These are phyloP conservation scores for Pigoraptor vietnamica DNA, from an alignment of 78 protist species.

Conservation along the genomic window DNA sequence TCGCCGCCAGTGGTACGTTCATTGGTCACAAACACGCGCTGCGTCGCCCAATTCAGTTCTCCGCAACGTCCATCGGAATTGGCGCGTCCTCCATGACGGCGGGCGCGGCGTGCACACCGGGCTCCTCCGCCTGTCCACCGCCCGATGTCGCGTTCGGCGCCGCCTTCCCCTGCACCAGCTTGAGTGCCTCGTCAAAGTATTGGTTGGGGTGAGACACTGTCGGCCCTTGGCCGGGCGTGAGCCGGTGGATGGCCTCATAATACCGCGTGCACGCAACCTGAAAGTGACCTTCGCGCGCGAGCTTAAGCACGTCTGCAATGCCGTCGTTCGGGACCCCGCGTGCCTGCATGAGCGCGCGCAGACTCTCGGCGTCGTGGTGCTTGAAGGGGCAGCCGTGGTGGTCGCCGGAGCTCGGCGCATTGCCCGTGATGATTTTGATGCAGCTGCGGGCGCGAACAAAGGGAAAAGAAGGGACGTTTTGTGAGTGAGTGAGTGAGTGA, in stretches of 20 bases:
- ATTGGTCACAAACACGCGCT: too few species aligned
- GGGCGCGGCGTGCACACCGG: too few species aligned
- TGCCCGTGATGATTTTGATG: not conserved
- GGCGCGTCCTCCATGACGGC: too few species aligned
- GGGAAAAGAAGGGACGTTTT: not conserved
- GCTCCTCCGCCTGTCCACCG: too few species aligned
- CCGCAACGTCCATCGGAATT: too few species aligned
- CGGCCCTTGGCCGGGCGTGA: not conserved
- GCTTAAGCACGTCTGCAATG: conserved; percentile 17
- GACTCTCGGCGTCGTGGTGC: conserved; percentile 25
- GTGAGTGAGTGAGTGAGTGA: too few species aligned
- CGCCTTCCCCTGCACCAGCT: not conserved
- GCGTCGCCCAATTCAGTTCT: too few species aligned
- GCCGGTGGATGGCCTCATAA: conserved; percentile 22
- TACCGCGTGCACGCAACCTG: conserved; percentile 49
- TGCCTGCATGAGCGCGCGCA: not conserved
- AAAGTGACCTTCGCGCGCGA: conserved; percentile 33
- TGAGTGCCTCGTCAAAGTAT: not conserved
- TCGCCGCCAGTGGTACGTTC: too few species aligned
- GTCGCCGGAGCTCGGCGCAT: conserved; percentile 25
- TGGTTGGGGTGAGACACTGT: not conserved
- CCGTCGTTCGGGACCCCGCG: not conserved
- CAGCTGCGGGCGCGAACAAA: not conserved
- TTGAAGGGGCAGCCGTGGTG: conserved; percentile 68
- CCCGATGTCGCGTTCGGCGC: too few species aligned